These are phyloP conservation scores for Cystobasidiaceae sp. DNA, from an alignment of 1,284 basidiomycete species.

Conservation along the genomic window DNA sequence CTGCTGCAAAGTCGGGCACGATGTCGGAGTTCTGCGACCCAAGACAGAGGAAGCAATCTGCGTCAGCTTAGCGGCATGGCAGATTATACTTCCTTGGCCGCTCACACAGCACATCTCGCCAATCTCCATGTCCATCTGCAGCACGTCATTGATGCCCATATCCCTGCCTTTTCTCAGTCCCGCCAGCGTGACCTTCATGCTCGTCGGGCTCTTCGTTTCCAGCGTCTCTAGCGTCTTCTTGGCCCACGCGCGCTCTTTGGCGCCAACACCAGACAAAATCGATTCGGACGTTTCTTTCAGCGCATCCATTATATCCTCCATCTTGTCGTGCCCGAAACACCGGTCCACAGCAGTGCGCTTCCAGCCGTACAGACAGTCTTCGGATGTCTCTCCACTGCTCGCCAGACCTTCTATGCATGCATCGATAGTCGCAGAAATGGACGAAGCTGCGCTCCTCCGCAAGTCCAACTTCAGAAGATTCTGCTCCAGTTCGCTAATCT, in stretches of 20 bases:
- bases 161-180: constrained; percentile 66
- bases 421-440: constrained; percentile 46
- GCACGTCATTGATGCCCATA: constrained; percentile 59
- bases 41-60: too few species aligned
- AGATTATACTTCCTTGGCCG: too few species aligned
- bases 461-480: constrained; percentile 46
- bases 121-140: constrained; percentile 62
- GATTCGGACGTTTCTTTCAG: too few species aligned
- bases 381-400: constrained; percentile 50
- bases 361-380: constrained; percentile 54
- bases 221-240: constrained; percentile 60
- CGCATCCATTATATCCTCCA: constrained; percentile 62
- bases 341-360: constrained; percentile 69
- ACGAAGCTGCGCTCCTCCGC: constrained; percentile 42
- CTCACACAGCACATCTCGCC: constrained; percentile 24
- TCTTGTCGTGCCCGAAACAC: constrained; percentile 64
- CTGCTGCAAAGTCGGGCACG: constrained; percentile 68
- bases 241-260: constrained; percentile 62
- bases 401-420: constrained; percentile 58
- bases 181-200: constrained; percentile 74
- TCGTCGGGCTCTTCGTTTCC: constrained; percentile 74
- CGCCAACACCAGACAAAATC: too few species aligned
- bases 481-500: constrained; percentile 59
- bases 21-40: constrained; percentile 59
- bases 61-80: too few species aligned